Evolutionary conservation across 257 asterid genomes (phyloP), one percentile per base, ranked within the genome.

Genomic region (Plectranthus barbatus): DNA sequence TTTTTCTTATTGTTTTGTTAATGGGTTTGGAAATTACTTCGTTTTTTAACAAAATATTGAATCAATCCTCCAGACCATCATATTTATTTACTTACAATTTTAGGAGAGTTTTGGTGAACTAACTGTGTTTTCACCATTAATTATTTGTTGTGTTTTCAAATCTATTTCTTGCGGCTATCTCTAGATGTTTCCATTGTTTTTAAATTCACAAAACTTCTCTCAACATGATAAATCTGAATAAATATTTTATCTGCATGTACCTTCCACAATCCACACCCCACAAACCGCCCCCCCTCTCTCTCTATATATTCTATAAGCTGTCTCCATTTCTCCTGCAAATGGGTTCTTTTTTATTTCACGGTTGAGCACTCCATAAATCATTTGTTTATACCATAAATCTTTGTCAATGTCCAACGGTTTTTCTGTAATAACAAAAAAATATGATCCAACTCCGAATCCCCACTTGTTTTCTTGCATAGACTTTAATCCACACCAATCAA

Each of bases 241-340:
- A 1, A 15, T 62, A 46, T 24, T 15, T n/a, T 39, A 34, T 45
- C 26, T 57, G 66, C 60, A 57, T 67, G 72, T 10, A 19, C 13
- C 21, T 54, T 40, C 49, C 15, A 39, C 37, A 14, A 6, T 34
- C 5, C 26, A 6, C 21, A 60, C n/a, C n/a, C n/a, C n/a, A n/a
- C n/a, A 49, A 37, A 34, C 19, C 49, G 19, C 61, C 23, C 14
- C 40, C 47, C 55, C 37, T 44, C 12, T 39, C 10, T 20, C 3
- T 20, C 9, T 41, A 9, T 4, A 19, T n/a, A 26, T 42, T 20
- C 44, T 59, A 71, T 9, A 56, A 48, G 76, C 66, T 82, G 93
- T 84, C 88, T 72, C 93, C 72, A 61, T 79, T 64, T 70, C 82
- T 64, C 88, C 89, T 84, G 79, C 89, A 83, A 83, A 57, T 83